Evolutionary conservation across 2,329 filamentous ascomycete genomes (phyloP).

Genomic region (Xylariaceae sp.): DNA sequence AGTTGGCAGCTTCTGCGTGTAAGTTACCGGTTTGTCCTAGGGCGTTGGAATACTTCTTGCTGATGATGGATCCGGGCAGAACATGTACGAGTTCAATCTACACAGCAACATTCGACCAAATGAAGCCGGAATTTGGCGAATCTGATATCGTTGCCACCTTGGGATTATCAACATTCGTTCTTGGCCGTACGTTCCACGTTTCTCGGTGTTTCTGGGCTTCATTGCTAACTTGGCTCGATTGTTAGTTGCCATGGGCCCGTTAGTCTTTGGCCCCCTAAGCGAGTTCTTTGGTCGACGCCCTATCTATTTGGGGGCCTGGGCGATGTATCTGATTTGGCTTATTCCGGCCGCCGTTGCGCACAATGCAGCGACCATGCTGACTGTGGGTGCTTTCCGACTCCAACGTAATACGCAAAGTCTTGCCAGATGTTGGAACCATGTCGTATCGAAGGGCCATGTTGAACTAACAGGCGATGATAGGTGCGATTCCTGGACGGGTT

Average conservation of each 20-base stretch:
- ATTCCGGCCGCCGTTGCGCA: constrained; percentile 75
- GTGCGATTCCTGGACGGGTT: constrained; percentile 73
- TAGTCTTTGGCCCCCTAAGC: constrained; percentile 58
- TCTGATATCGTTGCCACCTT: constrained; percentile 70
- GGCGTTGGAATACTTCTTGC: background rate
- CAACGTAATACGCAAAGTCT: background rate
- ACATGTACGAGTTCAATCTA: constrained; percentile 87
- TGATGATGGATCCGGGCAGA: constrained; percentile 37
- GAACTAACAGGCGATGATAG: constrained; percentile 15
- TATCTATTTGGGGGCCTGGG: constrained; percentile 72
- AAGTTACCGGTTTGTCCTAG: constrained; percentile 38
- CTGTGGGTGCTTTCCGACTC: constrained; percentile 34
- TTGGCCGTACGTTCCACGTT: constrained; percentile 55
- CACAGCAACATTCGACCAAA: constrained; percentile 72
- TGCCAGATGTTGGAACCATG: background rate
- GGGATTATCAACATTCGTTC: constrained; percentile 76
- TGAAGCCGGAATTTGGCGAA: constrained; percentile 67
- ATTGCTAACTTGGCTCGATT: background rate
- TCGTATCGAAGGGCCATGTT: background rate
- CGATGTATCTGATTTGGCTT: constrained; percentile 71
- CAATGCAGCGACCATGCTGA: constrained; percentile 75
- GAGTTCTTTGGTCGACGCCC: constrained; percentile 79
- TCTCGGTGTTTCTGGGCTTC: constrained; percentile 39
- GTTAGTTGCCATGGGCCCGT: constrained; percentile 52
- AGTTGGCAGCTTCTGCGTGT: constrained; percentile 74